Base-by-base conservation (phyloP, 345 rosid species). In the Jatropha curcas region DNA sequence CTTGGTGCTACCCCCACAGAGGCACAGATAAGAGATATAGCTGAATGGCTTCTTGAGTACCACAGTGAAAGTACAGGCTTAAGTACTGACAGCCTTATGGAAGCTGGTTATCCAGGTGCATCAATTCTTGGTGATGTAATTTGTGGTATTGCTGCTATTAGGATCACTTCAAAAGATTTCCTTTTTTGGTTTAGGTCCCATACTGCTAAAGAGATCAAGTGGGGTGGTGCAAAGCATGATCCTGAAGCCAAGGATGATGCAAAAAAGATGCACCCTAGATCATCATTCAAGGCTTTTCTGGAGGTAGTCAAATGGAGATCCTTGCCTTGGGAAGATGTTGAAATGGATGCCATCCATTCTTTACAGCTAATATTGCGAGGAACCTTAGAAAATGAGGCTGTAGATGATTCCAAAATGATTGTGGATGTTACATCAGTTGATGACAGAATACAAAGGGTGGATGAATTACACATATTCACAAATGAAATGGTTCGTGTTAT, bases 141-240 rank as follows among this genome's bases (percentile, higher is more conserved):
- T 63, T 89, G 93, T 67, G 94, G 97, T 69, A 88, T 92, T 84
- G 97, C 94, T 46, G 87, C 88, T 6, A 78, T 84, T 24, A 81
- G 74, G 78, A 89, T 90, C 37, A 77, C 86, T 25, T 75, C 86
- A 43, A 88, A 85, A 76, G 93, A 90, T 73, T 89, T 89, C 55
- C 84, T 92, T 59, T 92, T 92, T 59, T 92, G 98, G 98, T 92
- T 92, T 77, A 86, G 98, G 75, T 90, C 94, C 70, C 83, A 83
- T 71, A 83, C 89, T 37, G 94, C 91, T 4, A 90, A 88, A 78
- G 87, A 92, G 84, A 86, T 92, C 77, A 89, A 83, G 80, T 92
- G 98, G 97, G 94, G 93, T 78, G 97, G 98, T 64, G 94, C 94
- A 50, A 89, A 92, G 81, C 90, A 90, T 68, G 87, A 87, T 77